Base-by-base conservation (phyloP, 192 early-diverging fungal genomes). In the Backusella macrospora region DNA sequence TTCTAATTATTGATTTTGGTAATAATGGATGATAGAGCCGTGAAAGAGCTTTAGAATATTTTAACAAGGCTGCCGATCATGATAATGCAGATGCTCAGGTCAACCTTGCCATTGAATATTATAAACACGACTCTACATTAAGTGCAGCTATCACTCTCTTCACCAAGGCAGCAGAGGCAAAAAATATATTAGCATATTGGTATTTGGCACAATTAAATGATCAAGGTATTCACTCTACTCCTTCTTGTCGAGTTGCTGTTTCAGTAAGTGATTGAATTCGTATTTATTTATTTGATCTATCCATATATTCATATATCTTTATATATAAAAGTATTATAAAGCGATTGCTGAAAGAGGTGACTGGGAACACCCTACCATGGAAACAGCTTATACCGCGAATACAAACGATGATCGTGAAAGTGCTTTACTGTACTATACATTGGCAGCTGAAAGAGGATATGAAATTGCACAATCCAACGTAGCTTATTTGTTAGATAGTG, bases 371-470 rank as follows among this genome's bases (percentile, higher is more conserved):
- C 88, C 92, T 15, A 83, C 89, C 7, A 82, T 94, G 29, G 80
- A 84, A 6, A 78, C 78, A 12, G 90, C 94, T 0, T 73, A 86
- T 48, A 78, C 81, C 0, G 87, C 86, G 0, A 91, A 90, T 62
- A 68, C 68, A 23, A 78, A 80, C 7, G 91, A 89, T 38, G 92
- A 94, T 78, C 73, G 86, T 43, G 90, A 93, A 18, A 84, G 82
- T 16, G 94, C 95, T 1, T 76, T 93, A 5, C 44, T 96, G 6
- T 73, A 85, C 18, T 97, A 95, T 82, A 82, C 93, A 68, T 81
- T 92, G 45, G 95, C 94, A 1, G 96, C 97, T 0, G 97, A 99
- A 80, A 87, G 91, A 73, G 98, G 98, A 9, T 89, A 90, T 78
- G 93, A 95, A 73, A 82, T 92, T 5, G 94, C 91, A 2, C 96